Evolutionary conservation across 352 stramenopile species (phyloP).

Genomic region (Aphanomyces euteiches): DNA sequence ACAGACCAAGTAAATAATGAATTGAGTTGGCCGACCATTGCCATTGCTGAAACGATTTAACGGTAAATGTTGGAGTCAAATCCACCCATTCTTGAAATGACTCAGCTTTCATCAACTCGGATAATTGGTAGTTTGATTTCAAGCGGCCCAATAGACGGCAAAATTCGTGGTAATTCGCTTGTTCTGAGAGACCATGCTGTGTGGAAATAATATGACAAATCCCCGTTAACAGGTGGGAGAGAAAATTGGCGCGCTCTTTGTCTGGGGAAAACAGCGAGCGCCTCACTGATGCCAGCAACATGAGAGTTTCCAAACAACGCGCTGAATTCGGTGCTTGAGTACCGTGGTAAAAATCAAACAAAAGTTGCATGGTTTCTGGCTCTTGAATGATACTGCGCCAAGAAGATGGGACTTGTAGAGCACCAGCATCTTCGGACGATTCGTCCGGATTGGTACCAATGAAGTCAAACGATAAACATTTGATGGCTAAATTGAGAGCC

Average conservation of each 20-base stretch:
- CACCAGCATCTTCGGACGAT: constrained; percentile 95
- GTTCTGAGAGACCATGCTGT: constrained; percentile 95
- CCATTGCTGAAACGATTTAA: constrained; percentile 96
- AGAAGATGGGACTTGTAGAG: constrained; percentile 95
- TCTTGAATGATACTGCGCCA: constrained; percentile 94
- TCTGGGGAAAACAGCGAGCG: constrained; percentile 96
- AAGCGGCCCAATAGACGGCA: constrained; percentile 95
- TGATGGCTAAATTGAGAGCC: constrained; percentile 88
- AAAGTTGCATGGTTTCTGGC: constrained; percentile 88
- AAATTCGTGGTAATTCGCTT: constrained; percentile 99
- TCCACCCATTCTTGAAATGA: constrained; percentile 97
- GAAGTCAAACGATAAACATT: constrained; percentile 98
- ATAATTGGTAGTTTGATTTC: constrained; percentile 98
- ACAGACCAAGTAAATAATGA: constrained; percentile 96
- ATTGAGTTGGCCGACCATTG: constrained; percentile 93
- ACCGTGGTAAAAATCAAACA: constrained; percentile 97
- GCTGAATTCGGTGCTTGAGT: constrained; percentile 89
- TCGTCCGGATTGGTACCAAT: constrained; percentile 99
- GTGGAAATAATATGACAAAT: constrained; percentile 93
- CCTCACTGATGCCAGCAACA: constrained; percentile 93
- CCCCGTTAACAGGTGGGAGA: constrained; percentile 89
- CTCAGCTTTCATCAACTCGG: constrained; percentile 95
- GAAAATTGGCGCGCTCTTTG: constrained; percentile 92
- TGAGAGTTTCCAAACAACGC: constrained; percentile 95
- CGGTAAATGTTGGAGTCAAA: constrained; percentile 93